These are phyloP conservation scores for Yamadazyma taylorii DNA, from an alignment of 1,139 yeast genomes.

Conservation along the genomic window DNA sequence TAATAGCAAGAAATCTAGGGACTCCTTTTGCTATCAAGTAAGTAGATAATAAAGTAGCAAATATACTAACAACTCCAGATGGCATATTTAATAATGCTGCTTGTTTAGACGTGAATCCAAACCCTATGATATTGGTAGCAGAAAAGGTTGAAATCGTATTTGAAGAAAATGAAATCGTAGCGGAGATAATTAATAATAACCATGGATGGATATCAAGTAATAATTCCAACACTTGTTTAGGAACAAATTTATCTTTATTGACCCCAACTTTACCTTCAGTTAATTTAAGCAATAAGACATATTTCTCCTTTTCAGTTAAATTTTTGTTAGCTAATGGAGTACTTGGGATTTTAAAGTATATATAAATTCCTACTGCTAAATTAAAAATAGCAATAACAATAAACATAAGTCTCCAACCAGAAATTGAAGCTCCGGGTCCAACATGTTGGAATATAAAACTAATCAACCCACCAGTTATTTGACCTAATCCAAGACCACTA, in stretches of 20 bases:
- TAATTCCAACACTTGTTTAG: conserved; percentile 44
- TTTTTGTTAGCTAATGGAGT: conserved; percentile 26
- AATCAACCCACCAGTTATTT: conserved; percentile 39
- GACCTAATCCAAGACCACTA: conserved; percentile 39
- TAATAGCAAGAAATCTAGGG: conserved; percentile 18
- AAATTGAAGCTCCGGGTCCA: conserved; percentile 20
- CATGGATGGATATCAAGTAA: conserved; percentile 48
- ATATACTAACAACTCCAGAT: conserved; percentile 16
- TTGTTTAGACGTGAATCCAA: conserved; percentile 25
- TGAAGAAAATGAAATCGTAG: conserved; percentile 28
- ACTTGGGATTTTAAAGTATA: conserved; percentile 28
- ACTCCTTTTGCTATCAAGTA: conserved; percentile 17
- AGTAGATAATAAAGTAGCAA: conserved; percentile 13
- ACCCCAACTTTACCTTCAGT: conserved; percentile 32
- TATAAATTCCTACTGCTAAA: conserved; percentile 28
- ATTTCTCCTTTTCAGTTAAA: conserved; percentile 38
- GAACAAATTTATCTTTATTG: conserved; percentile 44
- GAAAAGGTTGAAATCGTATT: conserved; percentile 46
- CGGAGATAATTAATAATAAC: conserved; percentile 37
- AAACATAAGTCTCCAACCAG: conserved; percentile 40
- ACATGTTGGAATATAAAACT: conserved; percentile 42
- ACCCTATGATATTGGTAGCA: conserved; percentile 36
- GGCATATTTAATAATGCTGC: conserved; percentile 17
- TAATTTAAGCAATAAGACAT: conserved; percentile 21
- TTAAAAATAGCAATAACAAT: conserved; percentile 37